Conservation (phyloP, 2,329 filamentous ascomycete genomes). For the Alternaria novae-zelandiae region DNA sequence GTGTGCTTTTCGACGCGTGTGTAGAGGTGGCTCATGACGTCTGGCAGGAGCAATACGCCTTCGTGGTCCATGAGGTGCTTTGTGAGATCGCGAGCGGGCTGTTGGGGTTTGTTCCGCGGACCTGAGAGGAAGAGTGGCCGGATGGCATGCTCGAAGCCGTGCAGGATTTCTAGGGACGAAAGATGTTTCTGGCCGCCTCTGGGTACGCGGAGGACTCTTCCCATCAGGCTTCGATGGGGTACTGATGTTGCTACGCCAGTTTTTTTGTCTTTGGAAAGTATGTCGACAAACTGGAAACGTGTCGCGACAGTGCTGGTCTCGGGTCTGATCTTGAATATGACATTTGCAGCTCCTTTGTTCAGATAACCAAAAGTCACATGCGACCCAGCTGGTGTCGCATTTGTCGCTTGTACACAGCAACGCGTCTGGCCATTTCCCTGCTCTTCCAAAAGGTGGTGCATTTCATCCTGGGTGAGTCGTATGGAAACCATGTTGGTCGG, state of each 20-base stretch:
- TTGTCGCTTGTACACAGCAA: conserved; percentile 20
- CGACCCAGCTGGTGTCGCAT: conserved; percentile 2
- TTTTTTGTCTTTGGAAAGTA: conserved; percentile 3
- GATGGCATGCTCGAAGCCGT: conserved; percentile 35
- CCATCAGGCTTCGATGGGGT: conserved; percentile 9
- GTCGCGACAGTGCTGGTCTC: conserved; percentile 1
- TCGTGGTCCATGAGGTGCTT: conserved; percentile 30
- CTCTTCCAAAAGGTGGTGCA: conserved; percentile 11
- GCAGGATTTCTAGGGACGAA: conserved; percentile 29
- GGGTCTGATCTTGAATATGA: conserved; percentile 37
- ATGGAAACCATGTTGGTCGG: conserved; percentile 6
- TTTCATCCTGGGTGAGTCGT: conserved; percentile 13
- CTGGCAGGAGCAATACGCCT: conserved; percentile 19
- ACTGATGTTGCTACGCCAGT: conserved; percentile 11
- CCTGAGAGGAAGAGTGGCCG: conserved; percentile 34
- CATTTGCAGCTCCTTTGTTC: conserved; percentile 45
- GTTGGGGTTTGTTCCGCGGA: conserved; percentile 3
- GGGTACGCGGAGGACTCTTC: conserved; percentile 39
- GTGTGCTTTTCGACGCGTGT: conserved; percentile 5
- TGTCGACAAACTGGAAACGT: conserved; percentile 25
- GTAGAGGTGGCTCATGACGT: conserved; percentile 19
- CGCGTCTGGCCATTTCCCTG: conserved; percentile 5
- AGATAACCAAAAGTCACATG: conserved; percentile 33
- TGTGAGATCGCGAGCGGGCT: conserved; percentile 10
- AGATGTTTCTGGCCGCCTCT: conserved; percentile 39